A percentile compares a stretch with the other conserved stretches of the same genome.
Evolutionary conservation across 345 rosid genomes (phyloP).

Genomic region (Brassica carinata): DNA sequence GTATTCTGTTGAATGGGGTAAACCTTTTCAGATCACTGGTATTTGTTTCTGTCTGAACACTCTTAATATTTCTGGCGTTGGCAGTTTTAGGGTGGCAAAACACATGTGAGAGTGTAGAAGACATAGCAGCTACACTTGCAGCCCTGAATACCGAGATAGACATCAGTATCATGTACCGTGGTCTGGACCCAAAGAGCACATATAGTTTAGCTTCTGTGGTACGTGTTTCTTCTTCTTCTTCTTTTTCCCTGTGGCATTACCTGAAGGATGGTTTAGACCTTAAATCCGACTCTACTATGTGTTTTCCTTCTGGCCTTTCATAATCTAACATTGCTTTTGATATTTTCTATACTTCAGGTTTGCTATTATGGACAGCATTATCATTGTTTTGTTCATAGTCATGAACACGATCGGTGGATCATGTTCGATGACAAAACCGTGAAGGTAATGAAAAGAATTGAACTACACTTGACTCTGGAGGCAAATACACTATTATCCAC

Average conservation of each 20-base stretch:
- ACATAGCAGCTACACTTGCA: slow-evolving; percentile 83
- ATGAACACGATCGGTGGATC: slow-evolving; percentile 69
- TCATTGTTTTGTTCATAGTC: slow-evolving; percentile 93
- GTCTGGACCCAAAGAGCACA: slow-evolving; percentile 63
- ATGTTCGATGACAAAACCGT: slow-evolving; percentile 97
- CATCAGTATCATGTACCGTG: slow-evolving; percentile 79
- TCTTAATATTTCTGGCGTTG: slow-evolving; percentile 21
- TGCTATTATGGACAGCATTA: slow-evolving; percentile 99
- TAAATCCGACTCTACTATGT: neutral
- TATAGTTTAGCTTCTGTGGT: slow-evolving; percentile 92
- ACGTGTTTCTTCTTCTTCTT: slow-evolving; percentile 27
- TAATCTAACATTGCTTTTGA: slow-evolving; percentile 9
- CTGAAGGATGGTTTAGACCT: neutral
- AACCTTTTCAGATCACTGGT: slow-evolving; percentile 9
- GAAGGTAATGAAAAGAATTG: slow-evolving; percentile 55
- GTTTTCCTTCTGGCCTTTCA: neutral
- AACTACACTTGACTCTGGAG: neutral
- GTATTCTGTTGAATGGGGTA: neutral
- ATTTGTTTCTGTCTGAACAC: slow-evolving; percentile 15
- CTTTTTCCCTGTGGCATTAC: neutral
- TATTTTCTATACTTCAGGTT: slow-evolving; percentile 56
- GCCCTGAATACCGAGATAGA: slow-evolving; percentile 81
- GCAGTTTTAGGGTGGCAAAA: slow-evolving; percentile 98
- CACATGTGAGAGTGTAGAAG: slow-evolving; percentile 79
- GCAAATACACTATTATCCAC: neutral